A percentile compares a stretch with the other conserved stretches of the same genome.
These are phyloP conservation scores for Sporothrix protearum DNA, from an alignment of 2,329 filamentous ascomycete species.

Conservation along the genomic window DNA sequence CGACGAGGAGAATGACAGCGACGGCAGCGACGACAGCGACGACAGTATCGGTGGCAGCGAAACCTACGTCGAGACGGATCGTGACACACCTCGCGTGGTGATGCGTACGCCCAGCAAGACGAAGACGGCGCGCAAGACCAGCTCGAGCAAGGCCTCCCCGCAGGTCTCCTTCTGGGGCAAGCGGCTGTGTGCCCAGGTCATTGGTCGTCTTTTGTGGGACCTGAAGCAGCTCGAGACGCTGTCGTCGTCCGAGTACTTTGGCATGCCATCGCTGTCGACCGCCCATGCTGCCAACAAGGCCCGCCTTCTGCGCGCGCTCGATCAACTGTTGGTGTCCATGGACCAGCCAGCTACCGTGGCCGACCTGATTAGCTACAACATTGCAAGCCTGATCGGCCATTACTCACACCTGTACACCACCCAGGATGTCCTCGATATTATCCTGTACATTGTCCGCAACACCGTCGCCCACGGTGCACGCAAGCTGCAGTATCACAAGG, in stretches of 20 bases:
- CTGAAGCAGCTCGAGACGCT: slow-evolving; percentile 34
- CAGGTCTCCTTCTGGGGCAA: slow-evolving; percentile 32
- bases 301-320: slow-evolving; percentile 28
- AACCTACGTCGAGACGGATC: background rate
- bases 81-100: background rate
- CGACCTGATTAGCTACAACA: slow-evolving; percentile 35
- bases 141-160: background rate
- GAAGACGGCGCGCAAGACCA: background rate
- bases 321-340: slow-evolving; percentile 29
- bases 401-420: slow-evolving; percentile 34
- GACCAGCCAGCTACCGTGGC: slow-evolving; percentile 29
- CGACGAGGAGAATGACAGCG: background rate
- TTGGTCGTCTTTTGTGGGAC: slow-evolving; percentile 36
- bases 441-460: slow-evolving; percentile 35
- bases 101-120: background rate
- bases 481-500: slow-evolving; percentile 23
- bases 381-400: slow-evolving; percentile 33
- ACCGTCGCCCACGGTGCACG: slow-evolving; percentile 27
- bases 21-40: background rate
- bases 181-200: slow-evolving; percentile 33
- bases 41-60: background rate
- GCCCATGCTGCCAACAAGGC: slow-evolving; percentile 31
- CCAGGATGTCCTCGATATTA: slow-evolving; percentile 33
- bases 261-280: slow-evolving; percentile 31
- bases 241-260: slow-evolving; percentile 31